Evolutionary conservation across 1,284 basidiomycete genomes (phyloP), one percentile per base, ranked within the genome.

Genomic region (Microbotryum lychnidis-dioicae): DNA sequence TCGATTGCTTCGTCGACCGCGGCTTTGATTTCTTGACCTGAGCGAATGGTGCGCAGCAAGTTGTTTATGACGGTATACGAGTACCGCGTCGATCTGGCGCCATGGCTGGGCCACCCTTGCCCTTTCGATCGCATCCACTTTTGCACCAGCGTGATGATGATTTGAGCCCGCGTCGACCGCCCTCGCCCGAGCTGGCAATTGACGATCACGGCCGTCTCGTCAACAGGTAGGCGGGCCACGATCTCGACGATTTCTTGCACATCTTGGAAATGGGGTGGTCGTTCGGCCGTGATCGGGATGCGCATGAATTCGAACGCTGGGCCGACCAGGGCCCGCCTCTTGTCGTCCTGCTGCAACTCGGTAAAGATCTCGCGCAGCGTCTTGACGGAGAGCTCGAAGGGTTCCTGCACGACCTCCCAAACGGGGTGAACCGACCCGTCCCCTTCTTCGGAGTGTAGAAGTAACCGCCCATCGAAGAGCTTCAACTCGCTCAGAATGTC

Each of bases 111-210:
- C 27, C 44, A 42, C 14, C 20, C 45, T 47, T 58, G 58, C 47
- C 46, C 50, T 27, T 72, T 56, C 68, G 60, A 57, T 64, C 27
- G 80, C 10, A 97, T 76, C 94, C 94, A 97, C 71, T 86, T 82
- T 71, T 89, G 83, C 56, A 97, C 89, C 49, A 99, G 80, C 29
- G 91, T 78, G 50, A 97, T 79, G 59, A 97, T 84, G 54, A 93
- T 88, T 7, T 92, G 87, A 20, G 91, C 86, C 65, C 93, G 79
- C 0, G 93, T 96, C 65, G 89, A 92, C 69, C 96, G 81, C n/a
- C 94, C 94, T 42, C 91, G 67, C 8, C 65, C 94, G 4, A 99
- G 83, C 76, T 99, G 96, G 72, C 93, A 96, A 73, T 98, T 99
- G 57, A 98, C 83, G 27, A 99, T 86, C 64, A 98, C 87, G 0